Evolutionary conservation across 2,329 filamentous ascomycete genomes (phyloP), one percentile per base, ranked within the genome.

Genomic region (Raffaelea arxii): DNA sequence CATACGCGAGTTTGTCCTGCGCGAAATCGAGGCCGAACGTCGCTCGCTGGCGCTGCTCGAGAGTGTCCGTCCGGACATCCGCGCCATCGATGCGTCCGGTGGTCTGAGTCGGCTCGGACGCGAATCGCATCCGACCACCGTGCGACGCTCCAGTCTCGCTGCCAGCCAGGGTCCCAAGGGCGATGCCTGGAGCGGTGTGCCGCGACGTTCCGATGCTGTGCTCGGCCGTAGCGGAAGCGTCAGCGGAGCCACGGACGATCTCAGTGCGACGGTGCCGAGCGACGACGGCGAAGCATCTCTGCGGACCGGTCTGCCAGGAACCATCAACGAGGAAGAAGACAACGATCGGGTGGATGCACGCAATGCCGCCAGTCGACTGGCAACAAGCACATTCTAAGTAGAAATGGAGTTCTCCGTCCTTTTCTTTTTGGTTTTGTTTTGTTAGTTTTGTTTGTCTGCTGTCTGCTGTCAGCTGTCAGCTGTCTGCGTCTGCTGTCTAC

Each of bases 121-220:
- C 49, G 92, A 98, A 66, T 72, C 85, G 16, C 88, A 95, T 62
- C 91, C 92, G 3, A 68, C 81, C 5, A 49, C 53, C 25, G 64
- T 70, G 49, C 79, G 92, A 46, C 80, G 91, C 51, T 67, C 82
- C 23, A 91, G 80, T 63, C 67, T 96, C 54, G 86, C 86, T 16
- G 86, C 86, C 41, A 92, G 86, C 58, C 92, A 98, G 66, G 92
- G 92, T 0, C 91, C 92, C 43, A 94, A 94, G 68, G 92, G 92
- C n/a, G 92, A 98, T 64, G 84, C 92, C 16, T 98, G 92, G 92
- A 95, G 88, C 58, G 92, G 92, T 48, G 89, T 96, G 24, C 87
- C 90, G 30, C 78, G 92, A 51, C 78, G 86, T 46, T 80, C 82
- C 25, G 57, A 53, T 25, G 87, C 94, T 56, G 82, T 81, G n/a